A percentile compares a stretch with the other conserved stretches of the same genome.
Conservation (phyloP, 495 filamentous ascomycete genomes). For the Parathielavia hyrcaniae region DNA sequence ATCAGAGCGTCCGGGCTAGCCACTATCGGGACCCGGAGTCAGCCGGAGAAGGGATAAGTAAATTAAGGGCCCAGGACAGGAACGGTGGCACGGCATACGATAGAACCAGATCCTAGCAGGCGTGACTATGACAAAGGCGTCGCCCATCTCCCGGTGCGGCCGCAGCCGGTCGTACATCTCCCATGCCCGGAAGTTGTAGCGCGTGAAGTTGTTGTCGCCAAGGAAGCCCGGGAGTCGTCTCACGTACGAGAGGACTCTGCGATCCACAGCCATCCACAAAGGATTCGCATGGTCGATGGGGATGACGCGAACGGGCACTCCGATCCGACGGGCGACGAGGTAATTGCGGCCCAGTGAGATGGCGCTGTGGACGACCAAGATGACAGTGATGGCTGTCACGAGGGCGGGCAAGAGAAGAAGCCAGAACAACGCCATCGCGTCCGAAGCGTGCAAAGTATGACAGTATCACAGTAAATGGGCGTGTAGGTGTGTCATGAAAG, state of each 20-base stretch:
- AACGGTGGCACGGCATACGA: not conserved
- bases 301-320: slow-evolving; percentile 37
- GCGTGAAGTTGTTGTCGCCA: slow-evolving; percentile 29
- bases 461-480: not conserved
- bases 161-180: slow-evolving; percentile 34
- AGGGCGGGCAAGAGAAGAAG: not conserved
- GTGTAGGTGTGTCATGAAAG: too few relatives aligned
- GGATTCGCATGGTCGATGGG: slow-evolving; percentile 32
- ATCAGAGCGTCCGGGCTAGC: not conserved
- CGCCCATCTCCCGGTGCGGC: slow-evolving; percentile 40
- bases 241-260: slow-evolving; percentile 19
- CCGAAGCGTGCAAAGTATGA: not conserved
- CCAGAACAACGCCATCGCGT: not conserved
- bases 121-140: slow-evolving; percentile 39
- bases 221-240: slow-evolving; percentile 18
- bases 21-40: slow-evolving; percentile 23
- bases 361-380: not conserved
- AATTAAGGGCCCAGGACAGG: too few relatives aligned
- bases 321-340: slow-evolving; percentile 24
- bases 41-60: slow-evolving; percentile 40
- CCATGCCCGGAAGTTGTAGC: slow-evolving; percentile 36
- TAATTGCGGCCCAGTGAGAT: slow-evolving; percentile 19
- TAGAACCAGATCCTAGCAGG: slow-evolving; percentile 39
- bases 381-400: not conserved
- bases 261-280: slow-evolving; percentile 29